Evolutionary conservation across 1,284 basidiomycete genomes (phyloP), one percentile per base, ranked within the genome.

Genomic region (Wallemia mellicola): DNA sequence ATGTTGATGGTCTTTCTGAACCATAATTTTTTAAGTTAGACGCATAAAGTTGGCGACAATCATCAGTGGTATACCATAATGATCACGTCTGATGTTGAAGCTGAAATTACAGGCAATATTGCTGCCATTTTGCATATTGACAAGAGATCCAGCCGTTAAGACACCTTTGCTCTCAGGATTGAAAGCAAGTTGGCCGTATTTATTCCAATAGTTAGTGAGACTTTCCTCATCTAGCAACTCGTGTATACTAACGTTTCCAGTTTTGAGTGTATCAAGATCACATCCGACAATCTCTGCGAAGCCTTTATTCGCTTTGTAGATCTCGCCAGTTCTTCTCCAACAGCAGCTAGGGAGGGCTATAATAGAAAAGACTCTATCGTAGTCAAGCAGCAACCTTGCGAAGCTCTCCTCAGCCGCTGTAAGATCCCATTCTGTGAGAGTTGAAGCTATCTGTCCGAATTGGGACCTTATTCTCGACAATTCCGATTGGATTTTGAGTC

Each of bases 381-480:
- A 96, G 67, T 96, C 89, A 22, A 96, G 78, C 61, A 98, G 75
- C 61, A 96, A 75, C 1, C 92, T 81, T 68, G 98, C 92, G 66
- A 96, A 96, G 0, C 86, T 89, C 72, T 96, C 92, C 70, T 94
- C 89, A 64, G 94, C 88, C 68, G 94, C 94, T 19, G 96, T 85
- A n/a, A 95, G 76, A 68, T 98, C 92, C 77, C 95, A 80, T 70
- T 95, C 87, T 61, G 83, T 82, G 60, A 96, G 72, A 19, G 81
- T 83, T 67, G 88, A 84, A 0, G 92, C 88, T 60, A 94, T 83
- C 7, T 86, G 5, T 17, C 14, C 38, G 38, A 48, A 48, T 48
- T 48, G 38, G 5, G 38, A 11, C 22, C 38, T 48, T 5, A 48
- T 48, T 3, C 38, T 7, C 19, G 38, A 48, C 38, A 48, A 48